A percentile compares a stretch with the other conserved stretches of the same genome.
phyloP scores from a whole-genome alignment of 768 basidiomycete species.

The Glaciozyma martinii region DNA sequence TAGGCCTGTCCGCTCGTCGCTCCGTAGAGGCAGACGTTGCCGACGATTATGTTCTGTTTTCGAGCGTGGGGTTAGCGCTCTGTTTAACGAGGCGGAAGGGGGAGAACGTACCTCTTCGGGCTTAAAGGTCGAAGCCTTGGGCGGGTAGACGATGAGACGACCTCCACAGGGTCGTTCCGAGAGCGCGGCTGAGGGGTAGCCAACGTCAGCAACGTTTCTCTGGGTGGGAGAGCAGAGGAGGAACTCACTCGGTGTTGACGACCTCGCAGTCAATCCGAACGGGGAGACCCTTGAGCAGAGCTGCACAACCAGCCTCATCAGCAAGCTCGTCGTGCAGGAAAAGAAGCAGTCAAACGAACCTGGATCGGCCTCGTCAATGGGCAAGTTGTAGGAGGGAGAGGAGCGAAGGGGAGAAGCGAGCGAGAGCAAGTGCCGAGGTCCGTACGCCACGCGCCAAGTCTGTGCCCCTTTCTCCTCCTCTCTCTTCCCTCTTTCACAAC shows the following conservation, averaged over 20 bases:
- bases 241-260: conserved; percentile 67
- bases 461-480: too few relatives aligned
- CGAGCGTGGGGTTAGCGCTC: too few relatives aligned
- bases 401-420: too few relatives aligned
- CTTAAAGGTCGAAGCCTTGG: conserved; percentile 89
- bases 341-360: conserved; percentile 85
- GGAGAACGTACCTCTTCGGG: conserved; percentile 58
- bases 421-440: too few relatives aligned
- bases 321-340: conserved; percentile 50
- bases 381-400: too few relatives aligned
- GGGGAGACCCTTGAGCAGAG: conserved; percentile 84
- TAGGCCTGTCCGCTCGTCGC: conserved; percentile 96
- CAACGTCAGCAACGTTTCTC: too few relatives aligned
- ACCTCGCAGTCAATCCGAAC: conserved; percentile 95
- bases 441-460: too few relatives aligned
- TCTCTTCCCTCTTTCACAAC: too few relatives aligned
- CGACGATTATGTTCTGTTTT: conserved; percentile 60
- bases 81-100: too few relatives aligned
- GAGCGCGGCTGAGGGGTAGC: conserved; percentile 51
- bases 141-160: conserved; percentile 90
- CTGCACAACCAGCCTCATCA: conserved; percentile 45
- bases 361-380: conserved; percentile 39
- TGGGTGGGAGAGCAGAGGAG: too few relatives aligned
- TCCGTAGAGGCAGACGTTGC: conserved; percentile 94
- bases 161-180: conserved; percentile 95